These are phyloP conservation scores for Apiospora hydei DNA, from an alignment of 2,329 filamentous ascomycete species.

Conservation along the genomic window DNA sequence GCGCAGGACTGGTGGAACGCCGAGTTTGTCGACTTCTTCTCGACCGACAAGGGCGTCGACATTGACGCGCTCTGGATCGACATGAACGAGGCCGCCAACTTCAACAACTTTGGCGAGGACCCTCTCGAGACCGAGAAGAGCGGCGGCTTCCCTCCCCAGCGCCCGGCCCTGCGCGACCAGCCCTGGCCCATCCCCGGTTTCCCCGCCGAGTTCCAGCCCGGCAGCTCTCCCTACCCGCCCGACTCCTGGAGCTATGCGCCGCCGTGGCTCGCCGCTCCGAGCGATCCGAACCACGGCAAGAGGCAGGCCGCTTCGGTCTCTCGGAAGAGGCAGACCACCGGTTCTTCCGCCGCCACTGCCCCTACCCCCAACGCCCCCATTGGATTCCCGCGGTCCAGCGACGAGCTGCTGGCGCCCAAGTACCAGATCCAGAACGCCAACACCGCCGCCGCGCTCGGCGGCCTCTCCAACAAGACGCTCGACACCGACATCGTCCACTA, in stretches of 20 bases:
- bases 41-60: slow-evolving; percentile 68
- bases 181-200: slow-evolving; percentile 74
- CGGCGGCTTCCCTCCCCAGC: slow-evolving; percentile 62
- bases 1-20: slow-evolving; percentile 73
- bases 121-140: neutral
- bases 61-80: slow-evolving; percentile 84
- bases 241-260: slow-evolving; percentile 5
- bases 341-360: no score
- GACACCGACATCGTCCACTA: slow-evolving; percentile 73
- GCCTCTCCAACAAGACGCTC: slow-evolving; percentile 65
- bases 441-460: slow-evolving; percentile 64
- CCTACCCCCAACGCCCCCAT: neutral
- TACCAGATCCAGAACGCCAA: slow-evolving; percentile 72
- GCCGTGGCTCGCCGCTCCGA: neutral
- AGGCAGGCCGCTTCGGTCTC: neutral
- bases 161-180: slow-evolving; percentile 67
- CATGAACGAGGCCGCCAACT: slow-evolving; percentile 63
- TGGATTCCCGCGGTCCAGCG: neutral
- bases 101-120: slow-evolving; percentile 33
- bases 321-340: neutral
- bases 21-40: slow-evolving; percentile 72
- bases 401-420: slow-evolving; percentile 58
- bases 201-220: slow-evolving; percentile 70
- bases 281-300: neutral
- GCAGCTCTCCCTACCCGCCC: neutral